Evolutionary conservation across 2,329 filamentous ascomycete genomes (phyloP).

Genomic region (Coniosporium tulheliwenetii): DNA sequence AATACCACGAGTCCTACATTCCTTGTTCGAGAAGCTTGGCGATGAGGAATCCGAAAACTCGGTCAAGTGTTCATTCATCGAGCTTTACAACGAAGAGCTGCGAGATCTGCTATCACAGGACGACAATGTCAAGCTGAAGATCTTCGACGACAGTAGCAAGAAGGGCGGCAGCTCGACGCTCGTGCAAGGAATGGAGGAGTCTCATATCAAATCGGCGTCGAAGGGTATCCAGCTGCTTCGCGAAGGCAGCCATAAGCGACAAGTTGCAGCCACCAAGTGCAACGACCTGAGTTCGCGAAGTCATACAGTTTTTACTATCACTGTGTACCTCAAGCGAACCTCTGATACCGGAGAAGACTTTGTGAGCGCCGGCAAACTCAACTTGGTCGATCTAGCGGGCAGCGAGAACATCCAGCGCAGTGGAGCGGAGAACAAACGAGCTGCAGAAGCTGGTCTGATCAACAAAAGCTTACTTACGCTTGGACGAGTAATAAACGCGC

Average conservation of each 20-base stretch:
- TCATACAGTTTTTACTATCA: conserved; percentile 95
- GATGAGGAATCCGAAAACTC: conserved; percentile 65
- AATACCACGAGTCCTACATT: conserved; percentile 78
- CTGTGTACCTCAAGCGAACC: conserved; percentile 71
- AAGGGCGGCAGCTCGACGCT: conserved; percentile 74
- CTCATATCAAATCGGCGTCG: conserved; percentile 70
- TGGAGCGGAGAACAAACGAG: conserved; percentile 94
- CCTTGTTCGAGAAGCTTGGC: conserved; percentile 74
- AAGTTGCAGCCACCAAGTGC: conserved; percentile 99
- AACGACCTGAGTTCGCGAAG: conserved; percentile 95
- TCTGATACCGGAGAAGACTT: conserved; percentile 78
- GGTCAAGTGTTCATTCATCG: conserved; percentile 97
- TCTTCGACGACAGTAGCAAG: conserved; percentile 79
- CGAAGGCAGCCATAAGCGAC: conserved; percentile 78
- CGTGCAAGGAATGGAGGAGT: conserved; percentile 96
- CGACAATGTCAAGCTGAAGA: conserved; percentile 76
- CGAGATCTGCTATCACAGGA: conserved; percentile 76
- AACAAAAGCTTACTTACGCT: conserved; percentile 95
- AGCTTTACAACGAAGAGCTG: conserved; percentile 95
- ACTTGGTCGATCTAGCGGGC: conserved; percentile 88
- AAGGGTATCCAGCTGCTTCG: conserved; percentile 83
- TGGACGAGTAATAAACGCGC: conserved; percentile 89
- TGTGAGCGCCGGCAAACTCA: conserved; percentile 82
- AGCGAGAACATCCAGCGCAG: conserved; percentile 97
- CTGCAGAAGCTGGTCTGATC: conserved; percentile 87